phyloP scores from a whole-genome alignment of 2,329 filamentous ascomycete genomes.

The Rhynchosporium secalis region DNA sequence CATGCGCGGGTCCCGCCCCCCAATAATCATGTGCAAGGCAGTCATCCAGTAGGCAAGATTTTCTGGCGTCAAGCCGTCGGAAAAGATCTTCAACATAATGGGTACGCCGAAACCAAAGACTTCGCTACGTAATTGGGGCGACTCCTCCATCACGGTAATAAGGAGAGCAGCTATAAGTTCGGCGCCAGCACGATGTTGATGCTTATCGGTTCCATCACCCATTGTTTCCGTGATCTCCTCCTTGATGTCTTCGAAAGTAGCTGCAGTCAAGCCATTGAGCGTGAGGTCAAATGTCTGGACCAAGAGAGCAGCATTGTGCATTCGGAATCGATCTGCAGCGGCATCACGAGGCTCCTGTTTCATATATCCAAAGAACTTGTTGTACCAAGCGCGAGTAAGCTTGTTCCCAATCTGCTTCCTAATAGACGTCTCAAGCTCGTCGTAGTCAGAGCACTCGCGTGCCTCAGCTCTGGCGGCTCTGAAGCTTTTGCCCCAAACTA shows the following conservation, averaged over 20 bases:
- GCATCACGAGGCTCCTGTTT: constrained; percentile 93
- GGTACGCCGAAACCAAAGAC: constrained; percentile 92
- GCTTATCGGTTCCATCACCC: constrained; percentile 92
- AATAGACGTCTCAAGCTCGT: constrained; percentile 73
- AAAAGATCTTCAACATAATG: constrained; percentile 80
- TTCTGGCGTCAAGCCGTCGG: constrained; percentile 90
- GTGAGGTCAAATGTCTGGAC: constrained; percentile 90
- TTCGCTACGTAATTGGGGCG: constrained; percentile 68
- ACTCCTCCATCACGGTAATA: constrained; percentile 76
- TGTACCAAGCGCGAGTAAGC: constrained; percentile 82
- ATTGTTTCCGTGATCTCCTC: constrained; percentile 76
- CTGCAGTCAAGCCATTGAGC: constrained; percentile 72
- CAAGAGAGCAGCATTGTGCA: constrained; percentile 82
- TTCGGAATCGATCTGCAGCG: constrained; percentile 81
- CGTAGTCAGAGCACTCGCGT: constrained; percentile 66
- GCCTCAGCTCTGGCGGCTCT: constrained; percentile 75
- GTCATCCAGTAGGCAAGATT: constrained; percentile 95
- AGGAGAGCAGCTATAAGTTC: constrained; percentile 90
- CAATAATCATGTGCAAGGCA: constrained; percentile 84
- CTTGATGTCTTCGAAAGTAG: constrained; percentile 85
- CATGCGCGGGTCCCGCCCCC: constrained; percentile 85
- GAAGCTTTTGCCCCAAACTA: constrained; percentile 91
- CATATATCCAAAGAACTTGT: constrained; percentile 84
- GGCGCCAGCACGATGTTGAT: constrained; percentile 92
- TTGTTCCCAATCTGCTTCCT: constrained; percentile 78